These are phyloP conservation scores for Pulveroboletus sp. DNA, from an alignment of 768 basidiomycete genomes.

Conservation along the genomic window DNA sequence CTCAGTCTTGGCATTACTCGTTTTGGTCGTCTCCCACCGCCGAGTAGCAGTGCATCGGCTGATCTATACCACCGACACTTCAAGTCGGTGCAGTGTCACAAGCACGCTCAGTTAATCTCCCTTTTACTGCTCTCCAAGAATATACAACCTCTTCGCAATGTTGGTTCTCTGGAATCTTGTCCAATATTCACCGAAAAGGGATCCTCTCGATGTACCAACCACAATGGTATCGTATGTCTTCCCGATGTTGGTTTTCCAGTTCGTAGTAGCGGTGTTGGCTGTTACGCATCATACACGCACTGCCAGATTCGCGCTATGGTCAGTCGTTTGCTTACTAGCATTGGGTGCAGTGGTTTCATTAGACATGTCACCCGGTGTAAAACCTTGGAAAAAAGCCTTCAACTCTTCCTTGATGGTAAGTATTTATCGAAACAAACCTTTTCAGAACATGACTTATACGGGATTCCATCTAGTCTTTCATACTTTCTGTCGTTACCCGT, in stretches of 20 bases:
- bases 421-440: not conserved
- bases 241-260: constrained; percentile 43
- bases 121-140: no score
- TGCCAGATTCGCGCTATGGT: constrained; percentile 44
- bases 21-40: no score
- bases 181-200: not conserved
- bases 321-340: constrained; percentile 41
- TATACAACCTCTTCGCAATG: no score
- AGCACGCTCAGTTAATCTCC: no score
- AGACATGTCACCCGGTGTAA: constrained; percentile 1
- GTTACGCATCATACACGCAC: constrained; percentile 41
- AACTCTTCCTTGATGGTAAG: constrained; percentile 16
- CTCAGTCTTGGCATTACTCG: no score
- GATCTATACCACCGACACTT: no score
- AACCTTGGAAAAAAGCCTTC: not conserved
- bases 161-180: no score
- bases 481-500: not conserved
- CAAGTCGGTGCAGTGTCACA: no score
- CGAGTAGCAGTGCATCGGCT: no score
- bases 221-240: constrained; percentile 37
- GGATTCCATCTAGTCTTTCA: not conserved
- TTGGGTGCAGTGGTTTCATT: constrained; percentile 34
- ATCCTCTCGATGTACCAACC: constrained; percentile 30
- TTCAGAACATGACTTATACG: not conserved
- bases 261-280: constrained; percentile 48